A percentile compares a stretch with the other conserved stretches of the same genome.
Evolutionary conservation across 1,284 basidiomycete genomes (phyloP).

Genomic region (Pseudozyma hubeiensis): DNA sequence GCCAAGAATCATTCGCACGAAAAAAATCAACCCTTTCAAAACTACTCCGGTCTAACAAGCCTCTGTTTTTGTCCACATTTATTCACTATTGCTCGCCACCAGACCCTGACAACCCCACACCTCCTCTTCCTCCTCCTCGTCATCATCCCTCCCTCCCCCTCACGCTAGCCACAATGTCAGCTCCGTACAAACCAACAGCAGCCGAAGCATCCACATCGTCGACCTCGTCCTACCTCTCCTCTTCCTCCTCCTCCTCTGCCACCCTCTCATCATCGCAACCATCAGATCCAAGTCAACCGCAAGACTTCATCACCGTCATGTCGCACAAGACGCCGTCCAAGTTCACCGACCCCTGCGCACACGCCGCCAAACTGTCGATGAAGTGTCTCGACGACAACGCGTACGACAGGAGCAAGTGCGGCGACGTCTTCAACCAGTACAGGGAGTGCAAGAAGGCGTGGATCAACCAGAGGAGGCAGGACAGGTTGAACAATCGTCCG

Average conservation of each 20-base stretch:
- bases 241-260: conserved; percentile 2
- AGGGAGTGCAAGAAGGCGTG: conserved; percentile 61
- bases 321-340: conserved; percentile 58
- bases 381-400: conserved; percentile 63
- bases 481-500: conserved; percentile 46
- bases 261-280: neutral
- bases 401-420: conserved; percentile 62
- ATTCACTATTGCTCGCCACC: too few species aligned
- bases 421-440: conserved; percentile 62
- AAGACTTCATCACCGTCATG: conserved; percentile 55
- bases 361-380: conserved; percentile 64
- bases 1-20: too few species aligned
- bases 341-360: conserved; percentile 63
- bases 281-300: conserved; percentile 30
- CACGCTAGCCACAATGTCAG: conserved; percentile 31
- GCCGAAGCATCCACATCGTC: conserved; percentile 13
- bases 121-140: neutral
- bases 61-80: too few species aligned
- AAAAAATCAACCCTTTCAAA: too few species aligned
- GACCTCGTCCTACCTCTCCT: conserved; percentile 28
- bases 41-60: too few species aligned
- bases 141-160: neutral
- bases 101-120: neutral
- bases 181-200: conserved; percentile 29
- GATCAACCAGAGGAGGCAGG: conserved; percentile 53